phyloP scores from a whole-genome alignment of 305 asterid species.

The Plantago lanceolata region DNA sequence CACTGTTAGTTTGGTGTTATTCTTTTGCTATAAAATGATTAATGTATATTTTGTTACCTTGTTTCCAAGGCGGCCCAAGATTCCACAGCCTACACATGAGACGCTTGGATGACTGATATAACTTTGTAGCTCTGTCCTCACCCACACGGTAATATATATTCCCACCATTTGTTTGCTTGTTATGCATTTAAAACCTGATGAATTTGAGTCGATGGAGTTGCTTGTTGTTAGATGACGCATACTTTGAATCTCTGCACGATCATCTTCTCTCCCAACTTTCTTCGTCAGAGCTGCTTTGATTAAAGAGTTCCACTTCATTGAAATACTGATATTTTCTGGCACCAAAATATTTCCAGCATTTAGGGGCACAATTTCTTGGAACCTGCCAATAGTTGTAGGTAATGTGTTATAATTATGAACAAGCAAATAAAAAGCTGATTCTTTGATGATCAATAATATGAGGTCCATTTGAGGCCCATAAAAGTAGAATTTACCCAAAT shows the following conservation, averaged over 20 bases:
- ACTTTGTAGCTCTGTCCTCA: slow-evolving; percentile 33
- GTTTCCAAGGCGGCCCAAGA: slow-evolving; percentile 61
- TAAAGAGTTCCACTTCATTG: slow-evolving; percentile 51
- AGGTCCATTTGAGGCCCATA: neutral
- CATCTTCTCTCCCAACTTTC: slow-evolving; percentile 31
- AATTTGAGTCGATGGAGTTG: slow-evolving; percentile 26
- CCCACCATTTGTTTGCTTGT: slow-evolving; percentile 64
- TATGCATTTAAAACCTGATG: slow-evolving; percentile 42
- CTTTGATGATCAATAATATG: neutral
- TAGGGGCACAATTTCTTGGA: slow-evolving; percentile 70
- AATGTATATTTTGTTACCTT: slow-evolving; percentile 34
- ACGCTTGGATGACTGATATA: slow-evolving; percentile 39
- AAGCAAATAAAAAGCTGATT: neutral
- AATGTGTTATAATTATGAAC: slow-evolving; percentile 4
- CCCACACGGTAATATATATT: slow-evolving; percentile 57
- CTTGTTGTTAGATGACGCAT: slow-evolving; percentile 33
- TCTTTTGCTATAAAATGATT: neutral
- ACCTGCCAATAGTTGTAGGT: slow-evolving; percentile 36
- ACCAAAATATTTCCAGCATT: slow-evolving; percentile 50
- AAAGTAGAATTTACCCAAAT: slow-evolving; percentile 44
- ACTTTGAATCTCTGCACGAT: slow-evolving; percentile 41
- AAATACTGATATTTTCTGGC: slow-evolving; percentile 33
- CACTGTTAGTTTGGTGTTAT: slow-evolving; percentile 19
- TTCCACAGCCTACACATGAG: slow-evolving; percentile 58
- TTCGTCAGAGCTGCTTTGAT: slow-evolving; percentile 48